Evolutionary conservation across 2,329 filamentous ascomycete genomes (phyloP), one percentile per base, ranked within the genome.

Genomic region (Metarhizium brunneum): DNA sequence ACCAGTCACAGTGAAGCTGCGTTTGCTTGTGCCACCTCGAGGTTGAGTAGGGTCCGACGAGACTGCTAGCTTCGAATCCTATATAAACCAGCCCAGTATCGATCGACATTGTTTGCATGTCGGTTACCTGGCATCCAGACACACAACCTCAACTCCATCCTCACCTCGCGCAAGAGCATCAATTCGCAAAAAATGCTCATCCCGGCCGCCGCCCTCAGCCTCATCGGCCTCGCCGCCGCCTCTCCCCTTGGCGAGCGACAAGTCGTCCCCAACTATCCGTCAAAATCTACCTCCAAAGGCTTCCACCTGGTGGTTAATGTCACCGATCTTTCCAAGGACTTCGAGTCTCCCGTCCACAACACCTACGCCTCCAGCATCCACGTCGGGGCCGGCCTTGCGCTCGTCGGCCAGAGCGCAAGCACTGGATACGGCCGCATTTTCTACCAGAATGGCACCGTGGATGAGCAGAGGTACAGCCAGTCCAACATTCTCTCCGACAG

Each of bases 361-460:
- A 69, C 64, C 54, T 65, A 66, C 48, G 54, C 78, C 25, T 62
- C 65, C 52, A 70, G 67, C 47, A 69, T 73, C 52, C 75, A 77
- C 64, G 64, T 66, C 11, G 73, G 74, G 32, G 70, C 75, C 1
- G 72, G 70, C 2, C 54, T 67, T n/a, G 69, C 66, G 56, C 65
- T 68, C n/a, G 72, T 70, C 14, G 68, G 72, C 2, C 63, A 75
- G 16, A 64, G 70, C 1, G 61, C 72, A 13, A 56, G 59, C 6
- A 38, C 59, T 7, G 59, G 61, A 11, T 35, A 53, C 40, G 59
- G 58, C 6, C 66, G 68, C 51, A 60, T 74, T 57, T 79, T 78
- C 63, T 79, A 77, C 68, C 65, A 73, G 54, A 79, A 79, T 63
- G 75, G 71, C 64, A 76, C 76, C 4, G 66, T 66, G n/a, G 53